Evolutionary conservation across 2,329 filamentous ascomycete genomes (phyloP), one percentile per base, ranked within the genome.

Genomic region (Rhinocladiella mackenziei): DNA sequence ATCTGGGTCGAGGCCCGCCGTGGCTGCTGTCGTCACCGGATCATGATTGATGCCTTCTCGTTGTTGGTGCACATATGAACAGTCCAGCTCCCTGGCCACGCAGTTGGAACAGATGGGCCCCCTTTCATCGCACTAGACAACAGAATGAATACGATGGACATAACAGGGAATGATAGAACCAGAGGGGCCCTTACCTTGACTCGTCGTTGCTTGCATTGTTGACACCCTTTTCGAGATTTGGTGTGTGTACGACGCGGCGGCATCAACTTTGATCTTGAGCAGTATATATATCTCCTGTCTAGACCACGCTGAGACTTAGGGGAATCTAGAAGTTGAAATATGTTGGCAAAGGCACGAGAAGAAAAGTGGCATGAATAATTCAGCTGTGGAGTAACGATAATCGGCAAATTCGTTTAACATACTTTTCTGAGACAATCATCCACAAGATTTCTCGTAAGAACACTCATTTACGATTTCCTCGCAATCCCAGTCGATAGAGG

Each of bases 161-260:
- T 2, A 15, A 32, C 10, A 15, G 29, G 29, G 14, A 32, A 11
- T 2, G 9, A 32, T 65, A 47, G 11, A 17, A 30, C 45, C 32
- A 28, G 26, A 28, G 22, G 11, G 25, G 15, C 18, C 19, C 25
- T 40, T 40, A 40, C 37, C 61, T 69, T 69, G 39, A 69, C 66
- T 19, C 66, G 60, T 41, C 66, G 54, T 39, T 59, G 60, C 53
- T 69, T 68, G 51, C 66, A 69, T 45, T 64, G 62, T 22, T 61
- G 60, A 39, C 66, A 69, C 20, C 66, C 66, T 55, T 64, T 61
- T 31, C 66, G 65, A 11, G 66, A 69, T 55, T 69, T 69, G 15
- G 60, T 66, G 57, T 69, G 66, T 18, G 65, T 56, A 48, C 64
- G 62, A 39, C 66, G 59, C 39, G 64, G 63, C 44, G 64, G 56